phyloP scores from a whole-genome alignment of 2,329 filamentous ascomycete species.

The Fusarium lateritium region DNA sequence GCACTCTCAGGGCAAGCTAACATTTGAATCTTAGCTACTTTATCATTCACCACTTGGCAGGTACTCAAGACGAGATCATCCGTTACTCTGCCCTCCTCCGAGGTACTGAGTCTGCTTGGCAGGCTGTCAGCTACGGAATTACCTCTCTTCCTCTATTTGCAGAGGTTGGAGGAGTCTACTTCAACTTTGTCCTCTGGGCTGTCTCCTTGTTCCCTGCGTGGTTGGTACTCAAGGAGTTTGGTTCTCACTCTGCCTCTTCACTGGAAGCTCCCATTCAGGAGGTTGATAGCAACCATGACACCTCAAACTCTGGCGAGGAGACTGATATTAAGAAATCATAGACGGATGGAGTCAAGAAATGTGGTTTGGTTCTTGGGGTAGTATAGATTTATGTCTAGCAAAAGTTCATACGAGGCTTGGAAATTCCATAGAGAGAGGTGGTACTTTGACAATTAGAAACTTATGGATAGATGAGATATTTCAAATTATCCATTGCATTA shows the following conservation, averaged over 20 bases:
- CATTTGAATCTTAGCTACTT: slow-evolving; percentile 68
- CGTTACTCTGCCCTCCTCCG: slow-evolving; percentile 77
- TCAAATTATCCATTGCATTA: too few species aligned
- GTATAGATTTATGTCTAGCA: too few species aligned
- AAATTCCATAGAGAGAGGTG: too few species aligned
- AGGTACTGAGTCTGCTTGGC: slow-evolving; percentile 80
- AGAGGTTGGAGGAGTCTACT: slow-evolving; percentile 75
- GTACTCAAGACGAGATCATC: slow-evolving; percentile 74
- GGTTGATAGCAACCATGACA: slow-evolving; percentile 29
- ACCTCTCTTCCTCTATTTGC: slow-evolving; percentile 74
- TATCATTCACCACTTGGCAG: slow-evolving; percentile 76
- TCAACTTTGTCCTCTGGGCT: slow-evolving; percentile 80
- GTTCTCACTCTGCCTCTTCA: slow-evolving; percentile 5
- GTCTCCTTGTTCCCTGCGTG: slow-evolving; percentile 75
- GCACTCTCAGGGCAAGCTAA: not conserved
- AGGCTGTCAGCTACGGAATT: slow-evolving; percentile 80
- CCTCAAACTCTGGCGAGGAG: slow-evolving; percentile 43
- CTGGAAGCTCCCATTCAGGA: slow-evolving; percentile 17
- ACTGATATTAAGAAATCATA: slow-evolving; percentile 36
- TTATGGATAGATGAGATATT: too few species aligned
- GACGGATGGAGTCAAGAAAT: not conserved
- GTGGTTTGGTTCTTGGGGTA: not conserved
- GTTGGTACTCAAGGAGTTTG: slow-evolving; percentile 70
- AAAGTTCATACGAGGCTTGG: too few species aligned
- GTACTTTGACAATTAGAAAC: too few species aligned